Base-by-base conservation (phyloP, 441 rosid species). In the Isatis lusitanica region DNA sequence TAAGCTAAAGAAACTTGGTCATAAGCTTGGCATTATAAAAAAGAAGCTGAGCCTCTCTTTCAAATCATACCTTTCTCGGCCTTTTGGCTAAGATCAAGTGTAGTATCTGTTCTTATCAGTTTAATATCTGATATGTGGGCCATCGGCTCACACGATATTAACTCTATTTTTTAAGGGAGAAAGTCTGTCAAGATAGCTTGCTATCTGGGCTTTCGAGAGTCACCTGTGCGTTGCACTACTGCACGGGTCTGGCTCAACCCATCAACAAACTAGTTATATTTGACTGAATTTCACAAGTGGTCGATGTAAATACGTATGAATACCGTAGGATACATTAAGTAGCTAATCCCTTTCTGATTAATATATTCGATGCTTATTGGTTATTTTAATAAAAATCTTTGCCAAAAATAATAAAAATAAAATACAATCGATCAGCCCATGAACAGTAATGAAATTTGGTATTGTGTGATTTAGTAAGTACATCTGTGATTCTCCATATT, bases 11-110 rank as follows among this genome's bases (percentile, higher is more conserved):
- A 28, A 26, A 44, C 17, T 57, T 51, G 15, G 50, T 13, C 18
- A 36, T 46, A 46, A 55, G 2, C 33, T 7, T 57, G 1, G 0
- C 15, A 1, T 0, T 57, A 73, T 73, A 73, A 46, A 65, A 10
- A 7, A 0, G 26, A 65, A 24, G 60, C 35, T 10, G 9, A 9
- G 50, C 38, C 12, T 0, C 0, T 0, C 28, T 1, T 2, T 0
- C 17, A 71, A 59, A 0, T 71, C 59, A 76, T 73, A 70, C 77
- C 85, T 85, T 83, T 87, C 86, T 85, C 86, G 93, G 97, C 93
- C 97, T 92, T 88, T 88, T 84, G 97, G 97, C 96, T 90, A 91
- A 90, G 95, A 94, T 92, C 98, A 91, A 88, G 92, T 87, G 95
- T 85, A 88, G 93, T 90, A 87, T 88, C 85, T 89, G 96, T 85